These are phyloP conservation scores for Alternaria atra DNA, from an alignment of 2,329 filamentous ascomycete genomes.

Conservation along the genomic window DNA sequence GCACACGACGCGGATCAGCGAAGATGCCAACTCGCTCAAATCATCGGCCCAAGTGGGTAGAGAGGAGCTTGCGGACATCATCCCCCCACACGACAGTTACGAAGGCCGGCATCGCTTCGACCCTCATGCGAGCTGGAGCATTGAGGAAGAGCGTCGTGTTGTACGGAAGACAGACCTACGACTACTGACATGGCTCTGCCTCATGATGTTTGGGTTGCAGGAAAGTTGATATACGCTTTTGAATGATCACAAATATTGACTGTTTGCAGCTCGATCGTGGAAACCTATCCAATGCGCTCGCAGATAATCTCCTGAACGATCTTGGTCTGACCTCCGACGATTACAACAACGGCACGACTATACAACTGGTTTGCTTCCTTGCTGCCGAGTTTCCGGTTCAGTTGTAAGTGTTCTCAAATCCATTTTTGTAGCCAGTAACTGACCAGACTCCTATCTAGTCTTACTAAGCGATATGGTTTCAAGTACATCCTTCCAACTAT, in stretches of 20 bases:
- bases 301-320: constrained; percentile 43
- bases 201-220: constrained; percentile 56
- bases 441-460: constrained; percentile 6
- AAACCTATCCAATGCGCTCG: constrained; percentile 50
- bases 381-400: constrained; percentile 55
- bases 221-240: not conserved
- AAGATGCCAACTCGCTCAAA: constrained; percentile 37
- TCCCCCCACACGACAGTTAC: constrained; percentile 56
- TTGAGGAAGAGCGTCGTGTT: constrained; percentile 64
- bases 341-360: constrained; percentile 50
- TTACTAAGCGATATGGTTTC: constrained; percentile 56
- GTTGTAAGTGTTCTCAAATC: constrained; percentile 26
- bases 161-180: constrained; percentile 59
- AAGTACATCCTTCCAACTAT: constrained; percentile 54
- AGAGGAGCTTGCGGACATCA: constrained; percentile 37
- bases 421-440: not conserved
- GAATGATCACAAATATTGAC: not conserved
- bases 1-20: constrained; percentile 26
- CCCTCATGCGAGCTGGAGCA: constrained; percentile 62
- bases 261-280: constrained; percentile 60
- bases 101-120: constrained; percentile 68
- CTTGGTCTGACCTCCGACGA: constrained; percentile 43
- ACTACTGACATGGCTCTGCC: constrained; percentile 38
- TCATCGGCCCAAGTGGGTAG: constrained; percentile 36
- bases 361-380: constrained; percentile 88